These are phyloP conservation scores for Pseudogymnoascus sp. DNA, from an alignment of 2,329 filamentous ascomycete species.

Conservation along the genomic window DNA sequence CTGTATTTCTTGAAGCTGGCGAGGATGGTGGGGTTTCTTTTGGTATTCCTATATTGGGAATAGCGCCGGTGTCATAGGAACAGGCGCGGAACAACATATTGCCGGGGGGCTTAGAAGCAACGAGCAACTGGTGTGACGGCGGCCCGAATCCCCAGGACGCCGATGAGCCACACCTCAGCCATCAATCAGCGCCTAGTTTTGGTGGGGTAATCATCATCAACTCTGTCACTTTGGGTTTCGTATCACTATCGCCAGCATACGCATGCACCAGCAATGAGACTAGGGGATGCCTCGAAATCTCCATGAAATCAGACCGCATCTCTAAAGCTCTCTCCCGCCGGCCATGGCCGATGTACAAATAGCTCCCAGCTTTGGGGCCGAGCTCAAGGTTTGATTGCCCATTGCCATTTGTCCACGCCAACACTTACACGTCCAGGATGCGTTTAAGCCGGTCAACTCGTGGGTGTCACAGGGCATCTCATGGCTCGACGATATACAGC, in stretches of 20 bases:
- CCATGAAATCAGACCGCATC: conserved; percentile 8
- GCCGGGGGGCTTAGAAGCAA: not conserved
- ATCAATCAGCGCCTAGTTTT: conserved; percentile 5
- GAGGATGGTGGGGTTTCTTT: conserved; percentile 9
- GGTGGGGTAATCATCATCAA: conserved; percentile 7
- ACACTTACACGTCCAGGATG: conserved; percentile 57
- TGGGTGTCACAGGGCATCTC: conserved; percentile 86
- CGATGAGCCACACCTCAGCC: conserved; percentile 7
- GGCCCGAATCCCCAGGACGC: conserved; percentile 6
- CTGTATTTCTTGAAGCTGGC: conserved; percentile 4
- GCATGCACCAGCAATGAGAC: conserved; percentile 5
- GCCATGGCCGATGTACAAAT: conserved; percentile 75
- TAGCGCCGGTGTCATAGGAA: not conserved
- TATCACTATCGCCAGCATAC: not conserved
- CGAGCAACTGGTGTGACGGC: not conserved
- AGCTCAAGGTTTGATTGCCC: conserved; percentile 67
- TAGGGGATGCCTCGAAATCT: conserved; percentile 5
- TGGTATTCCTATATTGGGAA: not conserved
- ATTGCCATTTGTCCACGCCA: conserved; percentile 10
- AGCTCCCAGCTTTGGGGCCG: conserved; percentile 80
- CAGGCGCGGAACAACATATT: not conserved
- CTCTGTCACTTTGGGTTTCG: not conserved
- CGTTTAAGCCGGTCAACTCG: conserved; percentile 87
- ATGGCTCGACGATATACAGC: conserved; percentile 95
- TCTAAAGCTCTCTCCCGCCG: conserved; percentile 10